These are phyloP conservation scores for Scedosporium aurantiacum DNA, from an alignment of 2,329 filamentous ascomycete genomes.

Conservation along the genomic window DNA sequence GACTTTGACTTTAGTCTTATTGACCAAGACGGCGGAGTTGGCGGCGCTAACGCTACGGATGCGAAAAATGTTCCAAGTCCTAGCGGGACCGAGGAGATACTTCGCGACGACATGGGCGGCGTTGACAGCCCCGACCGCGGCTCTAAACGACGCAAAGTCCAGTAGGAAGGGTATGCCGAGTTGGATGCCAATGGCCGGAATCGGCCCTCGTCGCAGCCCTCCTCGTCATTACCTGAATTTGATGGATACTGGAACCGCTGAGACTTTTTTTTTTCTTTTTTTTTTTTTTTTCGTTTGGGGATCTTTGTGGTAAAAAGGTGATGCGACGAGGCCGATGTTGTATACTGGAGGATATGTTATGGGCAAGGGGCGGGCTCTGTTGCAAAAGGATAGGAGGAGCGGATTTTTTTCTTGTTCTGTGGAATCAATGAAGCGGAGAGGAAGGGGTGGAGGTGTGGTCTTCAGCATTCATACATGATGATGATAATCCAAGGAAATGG, in stretches of 20 bases:
- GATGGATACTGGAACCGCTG: neutral
- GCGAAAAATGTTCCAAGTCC: conserved; percentile 31
- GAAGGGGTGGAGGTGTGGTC: neutral
- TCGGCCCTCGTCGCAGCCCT: neutral
- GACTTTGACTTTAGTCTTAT: conserved; percentile 36
- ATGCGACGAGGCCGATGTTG: neutral
- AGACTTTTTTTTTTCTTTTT: too few species aligned
- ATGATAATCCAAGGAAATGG: neutral
- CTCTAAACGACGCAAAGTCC: conserved; percentile 4
- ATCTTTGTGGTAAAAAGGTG: neutral
- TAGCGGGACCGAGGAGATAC: conserved; percentile 39
- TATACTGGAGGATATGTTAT: neutral
- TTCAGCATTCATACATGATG: neutral
- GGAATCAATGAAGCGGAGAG: neutral
- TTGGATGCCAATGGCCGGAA: neutral
- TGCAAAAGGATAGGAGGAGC: neutral
- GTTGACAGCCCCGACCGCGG: neutral
- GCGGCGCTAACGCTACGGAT: conserved; percentile 8
- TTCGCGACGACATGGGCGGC: conserved; percentile 27
- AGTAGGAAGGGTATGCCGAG: neutral
- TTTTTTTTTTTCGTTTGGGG: too few species aligned
- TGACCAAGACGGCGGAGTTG: conserved; percentile 5
- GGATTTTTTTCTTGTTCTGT: neutral
- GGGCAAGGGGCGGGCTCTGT: neutral
- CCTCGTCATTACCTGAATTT: neutral